A percentile compares a stretch with the other conserved stretches of the same genome.
These are phyloP conservation scores for Cokeromyces recurvatus DNA, from an alignment of 371 early-diverging fungal genomes.

Conservation along the genomic window DNA sequence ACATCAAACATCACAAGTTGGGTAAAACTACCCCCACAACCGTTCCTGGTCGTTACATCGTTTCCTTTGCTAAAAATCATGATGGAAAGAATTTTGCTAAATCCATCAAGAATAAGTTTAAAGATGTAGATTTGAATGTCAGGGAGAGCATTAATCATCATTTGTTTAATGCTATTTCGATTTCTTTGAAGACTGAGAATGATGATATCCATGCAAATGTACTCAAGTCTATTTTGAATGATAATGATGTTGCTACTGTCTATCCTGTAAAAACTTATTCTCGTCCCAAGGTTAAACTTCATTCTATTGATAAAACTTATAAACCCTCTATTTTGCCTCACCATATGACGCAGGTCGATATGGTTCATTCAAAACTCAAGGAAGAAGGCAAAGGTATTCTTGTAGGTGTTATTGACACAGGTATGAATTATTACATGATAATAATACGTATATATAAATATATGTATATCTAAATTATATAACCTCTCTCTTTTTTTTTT, in stretches of 20 bases:
- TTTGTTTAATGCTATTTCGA: conserved; percentile 32
- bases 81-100: conserved; percentile 8
- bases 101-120: conserved; percentile 18
- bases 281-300: conserved; percentile 21
- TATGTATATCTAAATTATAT: too few species aligned
- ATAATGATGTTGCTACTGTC: conserved; percentile 19
- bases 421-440: too few species aligned
- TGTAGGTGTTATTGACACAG: conserved; percentile 71
- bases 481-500: too few species aligned
- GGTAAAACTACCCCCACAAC: conserved; percentile 3
- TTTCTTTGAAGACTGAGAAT: too few species aligned
- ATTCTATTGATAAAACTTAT: not conserved
- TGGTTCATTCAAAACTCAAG: conserved; percentile 35
- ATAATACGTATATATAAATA: too few species aligned
- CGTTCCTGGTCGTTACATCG: conserved; percentile 34
- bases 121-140: conserved; percentile 21
- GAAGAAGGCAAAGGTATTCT: conserved; percentile 64
- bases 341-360: conserved; percentile 38
- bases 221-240: conserved; percentile 16
- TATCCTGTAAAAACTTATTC: conserved; percentile 23
- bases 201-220: conserved; percentile 14
- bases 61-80: conserved; percentile 20
- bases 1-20: conserved; percentile 23
- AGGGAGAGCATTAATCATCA: conserved; percentile 23
- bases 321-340: conserved; percentile 25